Conservation (phyloP, 2,329 filamentous ascomycete genomes). For the Epichloe elymi region DNA sequence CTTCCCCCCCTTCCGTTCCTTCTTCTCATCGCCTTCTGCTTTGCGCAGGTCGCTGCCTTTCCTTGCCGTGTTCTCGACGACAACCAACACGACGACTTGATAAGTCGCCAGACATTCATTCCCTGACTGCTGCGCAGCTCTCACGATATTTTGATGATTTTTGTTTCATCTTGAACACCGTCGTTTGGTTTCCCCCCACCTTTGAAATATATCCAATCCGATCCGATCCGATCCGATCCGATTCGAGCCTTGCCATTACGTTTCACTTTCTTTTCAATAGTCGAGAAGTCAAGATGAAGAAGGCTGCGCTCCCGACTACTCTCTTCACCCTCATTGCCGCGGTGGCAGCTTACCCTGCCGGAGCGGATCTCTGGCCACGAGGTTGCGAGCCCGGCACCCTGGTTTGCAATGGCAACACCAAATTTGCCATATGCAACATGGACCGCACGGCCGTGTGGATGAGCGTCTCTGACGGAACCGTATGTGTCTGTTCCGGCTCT, state of each 20-base stretch:
- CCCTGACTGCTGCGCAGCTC: background rate
- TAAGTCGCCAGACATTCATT: background rate
- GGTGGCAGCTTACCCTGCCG: slow-evolving; percentile 1
- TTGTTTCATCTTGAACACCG: background rate
- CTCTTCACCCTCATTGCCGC: background rate
- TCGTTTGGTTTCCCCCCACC: background rate
- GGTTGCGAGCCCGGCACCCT: background rate
- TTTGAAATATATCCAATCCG: background rate
- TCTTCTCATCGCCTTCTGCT: background rate
- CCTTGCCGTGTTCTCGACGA: background rate
- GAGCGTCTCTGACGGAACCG: background rate
- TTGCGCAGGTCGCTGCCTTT: background rate
- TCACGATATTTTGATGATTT: background rate
- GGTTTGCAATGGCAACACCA: slow-evolving; percentile 1
- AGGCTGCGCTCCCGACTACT: background rate
- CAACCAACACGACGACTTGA: background rate
- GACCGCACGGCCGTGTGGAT: background rate
- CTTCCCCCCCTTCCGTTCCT: too few relatives aligned
- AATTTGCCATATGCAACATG: slow-evolving; percentile 1
- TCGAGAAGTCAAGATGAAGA: background rate
- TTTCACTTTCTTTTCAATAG: background rate
- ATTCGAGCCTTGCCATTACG: too few relatives aligned
- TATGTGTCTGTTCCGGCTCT: background rate
- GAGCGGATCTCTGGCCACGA: background rate
- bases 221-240: background rate